Conservation (phyloP, 2,329 filamentous ascomycete species). For the Dactylellina haptotyla region DNA sequence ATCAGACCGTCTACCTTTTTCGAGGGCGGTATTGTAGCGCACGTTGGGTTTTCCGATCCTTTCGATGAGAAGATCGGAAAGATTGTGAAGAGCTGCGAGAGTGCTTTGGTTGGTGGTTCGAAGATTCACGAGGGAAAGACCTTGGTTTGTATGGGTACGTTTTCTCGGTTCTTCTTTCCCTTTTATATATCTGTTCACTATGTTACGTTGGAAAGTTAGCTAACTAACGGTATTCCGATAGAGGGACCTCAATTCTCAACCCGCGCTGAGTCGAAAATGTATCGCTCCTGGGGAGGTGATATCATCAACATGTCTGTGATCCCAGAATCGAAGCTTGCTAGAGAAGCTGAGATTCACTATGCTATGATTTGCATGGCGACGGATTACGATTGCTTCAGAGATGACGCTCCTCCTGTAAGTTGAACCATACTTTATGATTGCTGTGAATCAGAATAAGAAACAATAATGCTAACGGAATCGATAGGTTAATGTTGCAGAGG, state of each 20-base stretch:
- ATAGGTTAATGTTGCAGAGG: constrained; percentile 89
- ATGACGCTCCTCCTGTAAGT: constrained; percentile 51
- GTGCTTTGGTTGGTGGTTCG: constrained; percentile 82
- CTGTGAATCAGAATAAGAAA: background rate
- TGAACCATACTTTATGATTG: background rate
- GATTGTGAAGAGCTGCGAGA: constrained; percentile 76
- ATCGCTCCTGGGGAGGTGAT: constrained; percentile 89
- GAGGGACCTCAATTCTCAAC: constrained; percentile 99
- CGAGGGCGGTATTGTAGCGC: constrained; percentile 87
- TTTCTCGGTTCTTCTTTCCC: constrained; percentile 30
- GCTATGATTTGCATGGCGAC: constrained; percentile 99
- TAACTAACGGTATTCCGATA: constrained; percentile 59
- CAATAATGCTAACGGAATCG: background rate
- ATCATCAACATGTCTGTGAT: constrained; percentile 99
- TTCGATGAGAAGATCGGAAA: constrained; percentile 97
- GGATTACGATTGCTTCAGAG: constrained; percentile 94
- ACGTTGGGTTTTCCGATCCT: constrained; percentile 94
- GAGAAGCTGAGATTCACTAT: constrained; percentile 95
- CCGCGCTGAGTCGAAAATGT: constrained; percentile 93
- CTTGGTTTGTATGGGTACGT: constrained; percentile 87
- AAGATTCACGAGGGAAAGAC: constrained; percentile 84
- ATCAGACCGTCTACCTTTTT: constrained; percentile 97
- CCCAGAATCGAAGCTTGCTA: constrained; percentile 93
- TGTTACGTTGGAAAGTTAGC: background rate
- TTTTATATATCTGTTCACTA: background rate